phyloP scores from a whole-genome alignment of 2,329 filamentous ascomycete species.

The Phyllosticta ampelicida region DNA sequence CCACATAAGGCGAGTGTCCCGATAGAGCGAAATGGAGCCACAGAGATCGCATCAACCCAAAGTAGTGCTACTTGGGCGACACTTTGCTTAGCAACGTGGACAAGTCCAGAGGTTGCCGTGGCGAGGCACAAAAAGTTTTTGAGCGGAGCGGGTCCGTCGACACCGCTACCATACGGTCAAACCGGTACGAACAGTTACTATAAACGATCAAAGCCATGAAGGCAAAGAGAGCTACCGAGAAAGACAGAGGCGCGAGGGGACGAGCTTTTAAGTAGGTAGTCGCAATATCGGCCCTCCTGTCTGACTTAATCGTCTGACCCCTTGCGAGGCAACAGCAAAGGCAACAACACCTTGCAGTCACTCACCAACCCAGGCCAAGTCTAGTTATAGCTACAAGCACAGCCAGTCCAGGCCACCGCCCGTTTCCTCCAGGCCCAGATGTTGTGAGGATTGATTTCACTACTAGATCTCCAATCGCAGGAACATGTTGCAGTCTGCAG shows the following conservation, averaged over 20 bases:
- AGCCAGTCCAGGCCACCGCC: no score
- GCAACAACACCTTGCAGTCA: background rate
- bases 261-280: background rate
- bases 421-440: background rate
- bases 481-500: background rate
- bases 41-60: slow-evolving; percentile 7
- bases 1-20: slow-evolving; percentile 2
- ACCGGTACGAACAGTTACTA: slow-evolving; percentile 11
- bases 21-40: background rate
- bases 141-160: slow-evolving; percentile 3
- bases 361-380: background rate
- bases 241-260: no score
- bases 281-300: background rate
- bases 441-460: background rate
- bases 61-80: slow-evolving; percentile 6
- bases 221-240: slow-evolving; percentile 5
- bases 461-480: background rate
- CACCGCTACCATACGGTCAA: slow-evolving; percentile 6
- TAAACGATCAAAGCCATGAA: slow-evolving; percentile 7
- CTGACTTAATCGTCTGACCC: background rate
- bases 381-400: background rate
- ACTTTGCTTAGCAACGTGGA: slow-evolving; percentile 4
- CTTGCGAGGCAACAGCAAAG: background rate
- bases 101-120: slow-evolving; percentile 8
- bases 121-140: slow-evolving; percentile 2